A percentile compares a stretch with the other conserved stretches of the same genome.
Conservation (phyloP, 495 filamentous ascomycete species). For the Penicillium canariense region DNA sequence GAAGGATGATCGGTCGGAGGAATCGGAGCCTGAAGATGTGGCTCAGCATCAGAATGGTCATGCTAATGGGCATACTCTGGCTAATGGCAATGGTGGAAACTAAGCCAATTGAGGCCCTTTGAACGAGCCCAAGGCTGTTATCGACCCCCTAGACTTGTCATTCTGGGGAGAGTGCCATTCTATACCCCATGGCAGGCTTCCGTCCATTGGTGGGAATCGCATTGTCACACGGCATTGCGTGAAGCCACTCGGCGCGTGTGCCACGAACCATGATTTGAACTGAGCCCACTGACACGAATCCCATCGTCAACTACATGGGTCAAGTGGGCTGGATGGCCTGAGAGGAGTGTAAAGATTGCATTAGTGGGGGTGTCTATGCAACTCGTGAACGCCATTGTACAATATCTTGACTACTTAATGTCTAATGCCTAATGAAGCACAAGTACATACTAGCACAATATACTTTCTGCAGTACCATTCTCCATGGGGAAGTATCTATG, state of each 20-base stretch:
- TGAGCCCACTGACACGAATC: neutral
- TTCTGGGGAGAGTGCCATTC: no score
- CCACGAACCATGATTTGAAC: neutral
- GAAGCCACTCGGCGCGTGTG: neutral
- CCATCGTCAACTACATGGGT: no score
- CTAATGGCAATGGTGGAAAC: neutral
- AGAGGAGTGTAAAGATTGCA: neutral
- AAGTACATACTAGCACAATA: neutral
- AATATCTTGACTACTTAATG: neutral
- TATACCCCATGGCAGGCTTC: no score
- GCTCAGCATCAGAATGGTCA: neutral
- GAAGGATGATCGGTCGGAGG: conserved; percentile 29
- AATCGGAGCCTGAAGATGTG: conserved; percentile 9
- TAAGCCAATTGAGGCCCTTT: no score
- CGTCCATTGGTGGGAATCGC: no score
- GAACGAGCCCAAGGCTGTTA: no score
- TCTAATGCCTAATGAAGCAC: conserved; percentile 7
- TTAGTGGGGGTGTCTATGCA: neutral
- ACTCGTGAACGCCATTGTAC: neutral
- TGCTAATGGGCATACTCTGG: neutral
- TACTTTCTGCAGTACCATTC: neutral
- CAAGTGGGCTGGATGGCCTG: neutral
- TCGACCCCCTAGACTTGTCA: no score
- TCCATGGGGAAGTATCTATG: neutral
- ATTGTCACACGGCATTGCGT: neutral